Percentiles rank a stretch among this genome's conserved stretches.
Conservation (phyloP, 345 rosid genomes). For the Laguncularia racemosa region DNA sequence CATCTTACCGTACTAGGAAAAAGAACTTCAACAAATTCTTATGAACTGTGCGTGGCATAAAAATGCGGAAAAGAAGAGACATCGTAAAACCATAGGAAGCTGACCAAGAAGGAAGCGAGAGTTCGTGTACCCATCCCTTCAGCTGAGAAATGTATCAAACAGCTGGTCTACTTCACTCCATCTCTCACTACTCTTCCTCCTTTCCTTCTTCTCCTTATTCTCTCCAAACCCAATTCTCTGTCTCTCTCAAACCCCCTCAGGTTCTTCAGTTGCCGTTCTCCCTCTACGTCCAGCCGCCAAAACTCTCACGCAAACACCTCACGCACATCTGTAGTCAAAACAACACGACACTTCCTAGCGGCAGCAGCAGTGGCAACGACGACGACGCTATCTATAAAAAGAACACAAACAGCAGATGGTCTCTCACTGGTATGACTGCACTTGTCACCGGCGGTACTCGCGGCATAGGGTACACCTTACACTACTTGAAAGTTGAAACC, state of each 20-base stretch:
- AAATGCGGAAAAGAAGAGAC: no score
- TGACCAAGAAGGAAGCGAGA: no score
- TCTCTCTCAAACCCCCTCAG: neutral
- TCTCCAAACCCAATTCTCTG: neutral
- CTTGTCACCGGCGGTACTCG: conserved; percentile 66
- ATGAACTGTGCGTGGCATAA: no score
- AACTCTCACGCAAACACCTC: neutral
- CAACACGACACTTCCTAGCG: no score
- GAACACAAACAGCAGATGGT: conserved; percentile 28
- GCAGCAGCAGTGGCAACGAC: no score
- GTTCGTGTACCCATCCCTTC: no score
- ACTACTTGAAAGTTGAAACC: neutral
- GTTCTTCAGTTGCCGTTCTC: neutral
- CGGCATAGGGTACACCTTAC: conserved; percentile 46
- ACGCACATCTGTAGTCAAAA: no score
- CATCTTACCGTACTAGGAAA: no score
- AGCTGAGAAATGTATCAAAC: conserved; percentile 9
- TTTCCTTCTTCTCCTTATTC: neutral
- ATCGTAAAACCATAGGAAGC: no score
- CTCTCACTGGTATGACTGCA: conserved; percentile 43
- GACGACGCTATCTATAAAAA: neutral
- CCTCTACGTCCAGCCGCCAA: neutral
- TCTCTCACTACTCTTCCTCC: neutral
- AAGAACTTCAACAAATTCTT: no score
- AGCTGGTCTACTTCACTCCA: conserved; percentile 1